These are phyloP conservation scores for Fusarium sp. DNA, from an alignment of 2,329 filamentous ascomycete species.

Conservation along the genomic window DNA sequence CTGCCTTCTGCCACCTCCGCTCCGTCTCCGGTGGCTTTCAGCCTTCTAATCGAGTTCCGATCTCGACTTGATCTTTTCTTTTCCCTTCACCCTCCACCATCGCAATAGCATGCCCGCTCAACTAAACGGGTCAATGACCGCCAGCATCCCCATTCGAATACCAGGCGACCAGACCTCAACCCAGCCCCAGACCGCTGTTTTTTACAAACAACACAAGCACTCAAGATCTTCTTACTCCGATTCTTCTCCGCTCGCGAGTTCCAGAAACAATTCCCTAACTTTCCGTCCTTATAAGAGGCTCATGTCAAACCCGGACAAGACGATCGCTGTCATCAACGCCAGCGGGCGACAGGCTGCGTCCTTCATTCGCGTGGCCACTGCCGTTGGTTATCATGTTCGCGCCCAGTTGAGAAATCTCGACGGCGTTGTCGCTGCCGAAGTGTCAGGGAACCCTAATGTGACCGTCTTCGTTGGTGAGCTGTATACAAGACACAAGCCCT, in stretches of 20 bases:
- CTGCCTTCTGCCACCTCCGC: conserved; percentile 22
- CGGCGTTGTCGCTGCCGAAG: conserved; percentile 88
- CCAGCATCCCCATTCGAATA: conserved; percentile 56
- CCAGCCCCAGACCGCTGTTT: conserved; percentile 47
- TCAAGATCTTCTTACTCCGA: conserved; percentile 73
- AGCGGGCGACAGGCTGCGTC: conserved; percentile 96
- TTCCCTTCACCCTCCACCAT: conserved; percentile 20
- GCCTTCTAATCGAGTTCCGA: conserved; percentile 31
- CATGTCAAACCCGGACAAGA: conserved; percentile 75
- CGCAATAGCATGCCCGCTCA: conserved; percentile 56
- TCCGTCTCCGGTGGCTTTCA: conserved; percentile 39
- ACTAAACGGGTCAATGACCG: conserved; percentile 55
- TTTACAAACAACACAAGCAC: conserved; percentile 67
- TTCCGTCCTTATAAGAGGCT: conserved; percentile 71
- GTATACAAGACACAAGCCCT: conserved; percentile 66
- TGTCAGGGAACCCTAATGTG: conserved; percentile 82
- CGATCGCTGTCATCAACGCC: conserved; percentile 94
- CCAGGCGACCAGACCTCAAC: conserved; percentile 51
- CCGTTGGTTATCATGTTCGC: conserved; percentile 92
- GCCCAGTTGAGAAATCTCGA: conserved; percentile 91
- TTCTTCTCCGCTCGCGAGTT: conserved; percentile 65
- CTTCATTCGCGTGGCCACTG: conserved; percentile 91
- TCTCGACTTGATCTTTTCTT: conserved; percentile 38
- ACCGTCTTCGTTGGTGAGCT: conserved; percentile 74
- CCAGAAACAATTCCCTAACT: conserved; percentile 71